phyloP scores from a whole-genome alignment of 176 grass and related monocot genomes.

The Avena sativa region DNA sequence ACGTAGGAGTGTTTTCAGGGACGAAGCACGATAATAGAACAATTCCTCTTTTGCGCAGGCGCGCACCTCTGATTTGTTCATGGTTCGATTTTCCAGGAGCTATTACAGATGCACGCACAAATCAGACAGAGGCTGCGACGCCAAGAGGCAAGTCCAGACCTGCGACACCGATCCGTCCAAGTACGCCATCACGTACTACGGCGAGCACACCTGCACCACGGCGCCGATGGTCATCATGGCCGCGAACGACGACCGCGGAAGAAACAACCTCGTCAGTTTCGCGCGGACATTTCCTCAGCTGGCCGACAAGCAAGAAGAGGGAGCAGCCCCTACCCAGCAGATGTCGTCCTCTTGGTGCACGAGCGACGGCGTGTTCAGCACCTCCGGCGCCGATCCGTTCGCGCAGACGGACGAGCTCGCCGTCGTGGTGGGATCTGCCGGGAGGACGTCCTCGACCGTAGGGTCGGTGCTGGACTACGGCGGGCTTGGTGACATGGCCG shows the following conservation, averaged over 20 bases:
- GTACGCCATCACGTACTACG: conserved; percentile 63
- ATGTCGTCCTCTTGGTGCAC: conserved; percentile 37
- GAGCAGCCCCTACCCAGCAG: neutral
- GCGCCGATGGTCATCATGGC: conserved; percentile 48
- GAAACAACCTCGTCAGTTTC: conserved; percentile 66
- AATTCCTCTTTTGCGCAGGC: neutral
- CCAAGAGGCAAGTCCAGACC: conserved; percentile 62
- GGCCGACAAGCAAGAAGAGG: neutral
- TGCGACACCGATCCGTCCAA: conserved; percentile 50
- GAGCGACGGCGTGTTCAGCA: conserved; percentile 68
- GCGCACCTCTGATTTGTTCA: neutral
- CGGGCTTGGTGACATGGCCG: neutral
- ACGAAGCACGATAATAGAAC: neutral
- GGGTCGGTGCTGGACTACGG: conserved; percentile 15
- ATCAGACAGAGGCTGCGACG: conserved; percentile 57
- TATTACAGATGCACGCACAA: conserved; percentile 92
- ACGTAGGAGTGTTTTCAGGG: neutral
- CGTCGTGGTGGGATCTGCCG: conserved; percentile 42
- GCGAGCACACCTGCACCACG: conserved; percentile 72
- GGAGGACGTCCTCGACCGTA: conserved; percentile 11
- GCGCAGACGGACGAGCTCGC: conserved; percentile 53
- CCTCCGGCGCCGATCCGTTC: conserved; percentile 44
- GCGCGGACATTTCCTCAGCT: neutral
- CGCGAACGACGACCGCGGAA: neutral
- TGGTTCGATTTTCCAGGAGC: conserved; percentile 52